phyloP scores from a whole-genome alignment of 352 stramenopile genomes.

The Phytopythium vexans region DNA sequence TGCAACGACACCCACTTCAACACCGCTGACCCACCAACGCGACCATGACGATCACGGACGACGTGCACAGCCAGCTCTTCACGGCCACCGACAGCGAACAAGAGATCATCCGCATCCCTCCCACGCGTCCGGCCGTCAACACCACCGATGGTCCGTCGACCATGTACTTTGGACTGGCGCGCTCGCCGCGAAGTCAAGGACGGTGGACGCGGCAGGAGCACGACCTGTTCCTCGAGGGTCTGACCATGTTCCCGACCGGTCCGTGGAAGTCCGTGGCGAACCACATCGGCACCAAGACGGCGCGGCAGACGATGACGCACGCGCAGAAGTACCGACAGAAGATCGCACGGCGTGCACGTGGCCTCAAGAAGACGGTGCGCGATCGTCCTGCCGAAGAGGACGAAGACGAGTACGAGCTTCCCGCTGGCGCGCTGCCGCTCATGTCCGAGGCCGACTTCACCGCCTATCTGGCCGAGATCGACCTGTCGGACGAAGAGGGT shows the following conservation, averaged over 20 bases:
- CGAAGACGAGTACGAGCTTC: constrained; percentile 3
- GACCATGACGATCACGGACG: constrained; percentile 26
- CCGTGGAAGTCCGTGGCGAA: constrained; percentile 50
- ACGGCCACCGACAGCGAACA: not conserved
- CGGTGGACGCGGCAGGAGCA: constrained; percentile 40
- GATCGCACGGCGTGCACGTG: constrained; percentile 37
- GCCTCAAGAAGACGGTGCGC: constrained; percentile 31
- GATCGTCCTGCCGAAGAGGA: constrained; percentile 21
- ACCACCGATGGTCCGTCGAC: not conserved
- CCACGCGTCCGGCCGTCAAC: constrained; percentile 14
- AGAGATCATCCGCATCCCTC: constrained; percentile 24
- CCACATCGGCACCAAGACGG: constrained; percentile 44
- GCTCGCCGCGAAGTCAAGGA: constrained; percentile 3
- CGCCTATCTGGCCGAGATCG: constrained; percentile 3
- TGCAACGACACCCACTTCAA: too few species aligned
- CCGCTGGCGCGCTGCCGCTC: not conserved
- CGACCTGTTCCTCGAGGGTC: constrained; percentile 49
- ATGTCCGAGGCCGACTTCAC: constrained; percentile 3
- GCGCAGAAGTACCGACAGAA: constrained; percentile 92
- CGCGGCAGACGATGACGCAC: constrained; percentile 90
- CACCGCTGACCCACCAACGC: too few species aligned
- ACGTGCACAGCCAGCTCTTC: constrained; percentile 30
- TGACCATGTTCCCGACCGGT: constrained; percentile 41
- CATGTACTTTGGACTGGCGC: constrained; percentile 4
- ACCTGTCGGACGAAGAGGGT: constrained; percentile 3